Evolutionary conservation across 208 protist species (phyloP).

Genomic region (Wallacemonas collosoma): DNA sequence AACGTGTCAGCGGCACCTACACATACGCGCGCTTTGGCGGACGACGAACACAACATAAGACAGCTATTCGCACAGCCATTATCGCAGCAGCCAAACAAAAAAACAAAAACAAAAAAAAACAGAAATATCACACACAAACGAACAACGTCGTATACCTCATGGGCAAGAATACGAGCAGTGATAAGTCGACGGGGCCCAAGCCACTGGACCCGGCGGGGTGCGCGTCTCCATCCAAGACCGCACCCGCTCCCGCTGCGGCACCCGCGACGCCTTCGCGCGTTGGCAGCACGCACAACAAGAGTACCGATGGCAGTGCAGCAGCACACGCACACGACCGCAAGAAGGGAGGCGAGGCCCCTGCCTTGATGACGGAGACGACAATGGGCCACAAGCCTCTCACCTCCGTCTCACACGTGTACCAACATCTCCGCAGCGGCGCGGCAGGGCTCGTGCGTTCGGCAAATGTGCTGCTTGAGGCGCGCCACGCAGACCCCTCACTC

Average conservation of each 20-base stretch:
- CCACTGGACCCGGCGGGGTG: background rate
- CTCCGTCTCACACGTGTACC: slow-evolving; percentile 20
- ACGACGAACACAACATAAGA: too few relatives aligned
- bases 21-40: too few relatives aligned
- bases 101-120: background rate
- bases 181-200: background rate
- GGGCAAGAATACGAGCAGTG: slow-evolving; percentile 10
- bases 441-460: slow-evolving; percentile 11
- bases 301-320: background rate
- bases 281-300: background rate
- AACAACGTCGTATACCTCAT: background rate
- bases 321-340: background rate
- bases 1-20: too few relatives aligned
- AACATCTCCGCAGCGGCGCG: slow-evolving; percentile 16
- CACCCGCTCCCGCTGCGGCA: background rate
- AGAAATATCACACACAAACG: background rate
- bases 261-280: background rate
- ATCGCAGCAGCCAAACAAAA: background rate
- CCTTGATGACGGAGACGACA: background rate
- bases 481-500: background rate
- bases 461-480: slow-evolving; percentile 11
- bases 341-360: background rate
- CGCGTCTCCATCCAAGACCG: background rate
- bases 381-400: background rate
- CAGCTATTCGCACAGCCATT: too few relatives aligned